These are phyloP conservation scores for Wickerhamomyces queroliae DNA, from an alignment of 805 yeast species.

Conservation along the genomic window DNA sequence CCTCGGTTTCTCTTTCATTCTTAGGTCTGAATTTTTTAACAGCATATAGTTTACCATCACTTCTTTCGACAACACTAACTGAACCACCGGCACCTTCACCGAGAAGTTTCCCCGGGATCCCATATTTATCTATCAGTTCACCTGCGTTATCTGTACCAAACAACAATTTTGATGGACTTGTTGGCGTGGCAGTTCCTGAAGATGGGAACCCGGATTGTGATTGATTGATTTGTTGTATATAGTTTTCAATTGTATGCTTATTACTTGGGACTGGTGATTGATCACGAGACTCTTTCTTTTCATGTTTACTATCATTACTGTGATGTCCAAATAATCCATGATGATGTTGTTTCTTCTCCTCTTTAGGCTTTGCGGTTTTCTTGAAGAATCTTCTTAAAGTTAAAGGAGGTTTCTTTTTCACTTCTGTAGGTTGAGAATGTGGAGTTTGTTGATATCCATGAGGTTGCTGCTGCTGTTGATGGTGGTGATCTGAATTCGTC, in stretches of 20 bases:
- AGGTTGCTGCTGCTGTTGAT: slow-evolving; percentile 1
- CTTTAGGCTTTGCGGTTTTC: slow-evolving; percentile 26
- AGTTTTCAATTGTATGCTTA: background rate
- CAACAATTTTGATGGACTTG: slow-evolving; percentile 22
- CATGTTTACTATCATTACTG: slow-evolving; percentile 3
- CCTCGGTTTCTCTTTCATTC: slow-evolving; percentile 52
- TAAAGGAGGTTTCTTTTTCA: slow-evolving; percentile 15
- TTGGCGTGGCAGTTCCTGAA: background rate
- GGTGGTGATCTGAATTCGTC: slow-evolving; percentile 9
- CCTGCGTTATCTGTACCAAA: slow-evolving; percentile 34
- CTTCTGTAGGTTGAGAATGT: slow-evolving; percentile 1
- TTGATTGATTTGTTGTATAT: background rate
- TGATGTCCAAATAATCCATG: slow-evolving; percentile 11
- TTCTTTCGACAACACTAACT: slow-evolving; percentile 68
- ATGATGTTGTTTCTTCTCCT: slow-evolving; percentile 12
- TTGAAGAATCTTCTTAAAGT: slow-evolving; percentile 46
- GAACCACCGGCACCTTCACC: slow-evolving; percentile 97
- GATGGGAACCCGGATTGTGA: background rate
- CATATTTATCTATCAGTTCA: slow-evolving; percentile 56
- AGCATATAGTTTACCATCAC: slow-evolving; percentile 65
- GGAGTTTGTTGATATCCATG: slow-evolving; percentile 1
- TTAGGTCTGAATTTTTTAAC: slow-evolving; percentile 80
- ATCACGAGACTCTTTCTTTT: background rate
- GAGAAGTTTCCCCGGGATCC: slow-evolving; percentile 63
- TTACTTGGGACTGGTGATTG: background rate